These are phyloP conservation scores for Alternaria gaisen DNA, from an alignment of 2,329 filamentous ascomycete species.

Conservation along the genomic window DNA sequence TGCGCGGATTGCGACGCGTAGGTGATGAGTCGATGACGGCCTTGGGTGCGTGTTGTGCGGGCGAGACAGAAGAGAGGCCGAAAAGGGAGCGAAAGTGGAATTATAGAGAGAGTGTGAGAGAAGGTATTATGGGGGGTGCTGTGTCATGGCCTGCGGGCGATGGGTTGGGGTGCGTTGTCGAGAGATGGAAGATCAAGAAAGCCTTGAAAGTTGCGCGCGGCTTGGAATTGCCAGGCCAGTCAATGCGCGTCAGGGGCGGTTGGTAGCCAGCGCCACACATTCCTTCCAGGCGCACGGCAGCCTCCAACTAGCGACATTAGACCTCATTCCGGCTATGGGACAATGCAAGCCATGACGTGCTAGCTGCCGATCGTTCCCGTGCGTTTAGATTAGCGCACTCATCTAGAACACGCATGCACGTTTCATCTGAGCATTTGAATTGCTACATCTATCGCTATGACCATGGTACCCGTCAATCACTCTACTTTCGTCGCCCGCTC, in stretches of 20 bases:
- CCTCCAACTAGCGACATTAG: conserved; percentile 13
- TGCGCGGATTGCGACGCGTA: conserved; percentile 14
- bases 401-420: conserved; percentile 11
- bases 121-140: conserved; percentile 5
- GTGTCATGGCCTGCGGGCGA: conserved; percentile 14
- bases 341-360: conserved; percentile 23
- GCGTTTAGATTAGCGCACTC: conserved; percentile 12
- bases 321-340: conserved; percentile 13
- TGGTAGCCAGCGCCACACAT: conserved; percentile 17
- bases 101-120: conserved; percentile 1
- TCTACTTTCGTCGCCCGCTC: conserved; percentile 17
- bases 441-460: not conserved
- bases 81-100: not conserved
- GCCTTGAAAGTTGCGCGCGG: conserved; percentile 18
- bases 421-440: conserved; percentile 2
- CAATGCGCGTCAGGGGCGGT: conserved; percentile 27
- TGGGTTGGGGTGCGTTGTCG: conserved; percentile 7
- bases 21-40: conserved; percentile 9
- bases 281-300: conserved; percentile 14
- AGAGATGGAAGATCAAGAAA: conserved; percentile 1
- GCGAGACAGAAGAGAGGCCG: not conserved
- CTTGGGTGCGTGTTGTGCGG: conserved; percentile 2
- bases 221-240: conserved; percentile 10
- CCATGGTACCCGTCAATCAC: not conserved
- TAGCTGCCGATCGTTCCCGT: conserved; percentile 12